These are phyloP conservation scores for Boletus eberwhitei DNA, from an alignment of 768 basidiomycete species.

Conservation along the genomic window DNA sequence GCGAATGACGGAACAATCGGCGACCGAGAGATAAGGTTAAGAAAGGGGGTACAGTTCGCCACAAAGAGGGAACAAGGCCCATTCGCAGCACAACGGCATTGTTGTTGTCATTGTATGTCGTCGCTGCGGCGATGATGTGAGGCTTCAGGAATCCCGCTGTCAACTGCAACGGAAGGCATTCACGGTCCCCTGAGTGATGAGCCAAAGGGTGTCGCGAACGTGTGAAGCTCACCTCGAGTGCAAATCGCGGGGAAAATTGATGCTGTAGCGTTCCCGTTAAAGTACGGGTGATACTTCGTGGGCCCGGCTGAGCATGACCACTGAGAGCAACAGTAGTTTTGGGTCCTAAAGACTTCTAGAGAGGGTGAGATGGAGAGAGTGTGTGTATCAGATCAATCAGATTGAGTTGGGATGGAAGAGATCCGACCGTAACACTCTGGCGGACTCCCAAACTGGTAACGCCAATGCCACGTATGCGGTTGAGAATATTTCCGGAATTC, in stretches of 20 bases:
- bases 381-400: conserved; percentile 19
- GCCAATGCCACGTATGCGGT: conserved; percentile 37
- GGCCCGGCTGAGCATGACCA: conserved; percentile 33
- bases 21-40: conserved; percentile 45
- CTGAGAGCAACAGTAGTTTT: conserved; percentile 43
- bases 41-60: conserved; percentile 36
- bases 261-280: conserved; percentile 71
- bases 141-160: conserved; percentile 40
- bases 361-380: conserved; percentile 14
- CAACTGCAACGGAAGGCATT: conserved; percentile 32
- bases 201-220: conserved; percentile 12
- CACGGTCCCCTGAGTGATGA: conserved; percentile 7
- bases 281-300: conserved; percentile 34
- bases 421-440: conserved; percentile 44
- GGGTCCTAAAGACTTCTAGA: conserved; percentile 46
- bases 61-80: conserved; percentile 33
- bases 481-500: conserved; percentile 27
- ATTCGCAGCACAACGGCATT: conserved; percentile 43
- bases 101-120: conserved; percentile 48
- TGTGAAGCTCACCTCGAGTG: conserved; percentile 39
- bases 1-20: conserved; percentile 48
- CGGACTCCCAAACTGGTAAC: conserved; percentile 37
- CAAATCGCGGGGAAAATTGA: conserved; percentile 66
- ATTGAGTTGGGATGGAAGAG: conserved; percentile 8
- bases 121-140: conserved; percentile 39